Conservation (phyloP, 805 yeast genomes). For the Myxozyma melibiosi region DNA sequence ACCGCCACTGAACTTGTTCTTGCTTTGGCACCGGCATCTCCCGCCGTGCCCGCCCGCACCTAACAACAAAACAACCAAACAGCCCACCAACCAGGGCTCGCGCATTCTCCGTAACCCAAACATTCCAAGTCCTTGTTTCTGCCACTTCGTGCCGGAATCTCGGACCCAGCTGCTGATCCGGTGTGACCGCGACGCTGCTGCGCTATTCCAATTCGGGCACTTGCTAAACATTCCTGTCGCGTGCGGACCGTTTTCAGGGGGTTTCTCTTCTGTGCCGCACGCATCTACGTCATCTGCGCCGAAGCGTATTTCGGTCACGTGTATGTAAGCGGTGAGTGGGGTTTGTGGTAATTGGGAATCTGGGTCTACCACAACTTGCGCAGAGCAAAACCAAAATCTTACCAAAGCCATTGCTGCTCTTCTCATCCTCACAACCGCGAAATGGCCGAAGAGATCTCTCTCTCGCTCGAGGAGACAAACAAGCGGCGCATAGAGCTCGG, state of each 20-base stretch:
- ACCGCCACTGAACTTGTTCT: too few relatives aligned
- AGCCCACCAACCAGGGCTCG: too few relatives aligned
- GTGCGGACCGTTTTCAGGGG: slow-evolving; percentile 5
- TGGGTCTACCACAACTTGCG: too few relatives aligned
- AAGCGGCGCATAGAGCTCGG: slow-evolving; percentile 55
- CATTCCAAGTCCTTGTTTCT: too few relatives aligned
- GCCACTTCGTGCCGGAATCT: too few relatives aligned
- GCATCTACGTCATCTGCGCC: background rate
- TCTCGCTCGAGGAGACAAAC: slow-evolving; percentile 59
- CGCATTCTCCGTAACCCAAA: too few relatives aligned
- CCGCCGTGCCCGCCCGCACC: too few relatives aligned
- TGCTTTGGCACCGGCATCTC: too few relatives aligned
- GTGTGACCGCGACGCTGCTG: background rate
- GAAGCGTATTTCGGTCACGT: background rate
- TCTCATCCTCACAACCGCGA: background rate
- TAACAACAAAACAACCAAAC: too few relatives aligned
- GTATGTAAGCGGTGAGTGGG: background rate
- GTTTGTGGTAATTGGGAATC: background rate
- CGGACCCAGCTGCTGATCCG: too few relatives aligned
- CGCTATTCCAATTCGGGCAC: slow-evolving; percentile 4
- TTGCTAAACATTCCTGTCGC: slow-evolving; percentile 1
- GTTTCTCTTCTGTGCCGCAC: background rate
- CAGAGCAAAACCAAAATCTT: too few relatives aligned
- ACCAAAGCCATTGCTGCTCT: too few relatives aligned
- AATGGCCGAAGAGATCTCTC: slow-evolving; percentile 21